Percentiles rank a stretch among this genome's conserved stretches.
These are phyloP conservation scores for Diplogelasinospora grovesii DNA, from an alignment of 495 filamentous ascomycete species.

Conservation along the genomic window DNA sequence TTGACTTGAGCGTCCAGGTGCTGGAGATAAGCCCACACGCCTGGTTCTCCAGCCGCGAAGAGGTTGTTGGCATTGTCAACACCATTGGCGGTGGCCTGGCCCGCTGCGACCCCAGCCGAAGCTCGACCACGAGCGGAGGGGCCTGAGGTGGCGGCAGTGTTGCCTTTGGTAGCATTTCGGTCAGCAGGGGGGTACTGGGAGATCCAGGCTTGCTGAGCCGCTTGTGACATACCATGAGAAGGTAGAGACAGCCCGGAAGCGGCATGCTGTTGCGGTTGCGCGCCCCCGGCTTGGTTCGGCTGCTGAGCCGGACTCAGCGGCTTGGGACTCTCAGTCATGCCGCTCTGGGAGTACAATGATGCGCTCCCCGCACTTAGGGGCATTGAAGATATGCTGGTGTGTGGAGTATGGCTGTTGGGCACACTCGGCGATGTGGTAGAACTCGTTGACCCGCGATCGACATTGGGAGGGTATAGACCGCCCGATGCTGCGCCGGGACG, in stretches of 20 bases:
- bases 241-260: constrained; percentile 33
- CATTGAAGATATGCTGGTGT: constrained; percentile 42
- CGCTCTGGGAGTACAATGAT: constrained; percentile 61
- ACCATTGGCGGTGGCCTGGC: constrained; percentile 13
- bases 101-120: constrained; percentile 21
- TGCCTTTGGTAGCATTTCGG: constrained; percentile 38
- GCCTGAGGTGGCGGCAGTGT: constrained; percentile 19
- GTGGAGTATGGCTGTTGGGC: constrained; percentile 38
- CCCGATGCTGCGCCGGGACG: constrained; percentile 36
- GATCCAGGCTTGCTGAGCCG: constrained; percentile 27
- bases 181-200: constrained; percentile 44
- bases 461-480: constrained; percentile 55
- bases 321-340: constrained; percentile 81
- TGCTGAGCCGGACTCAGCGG: constrained; percentile 71
- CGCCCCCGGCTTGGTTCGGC: constrained; percentile 53
- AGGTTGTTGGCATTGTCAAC: constrained; percentile 38
- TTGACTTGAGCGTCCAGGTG: constrained; percentile 44
- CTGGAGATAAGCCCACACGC: constrained; percentile 44
- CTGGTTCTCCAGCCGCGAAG: constrained; percentile 34
- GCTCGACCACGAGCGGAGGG: constrained; percentile 18
- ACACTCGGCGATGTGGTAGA: constrained; percentile 45
- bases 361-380: constrained; percentile 41
- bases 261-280: constrained; percentile 19
- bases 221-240: constrained; percentile 29
- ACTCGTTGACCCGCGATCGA: constrained; percentile 44